Percentiles rank a stretch among this genome's conserved stretches.
Conservation (phyloP, 352 stramenopile genomes). For the Globisporangium uncinulatum region DNA sequence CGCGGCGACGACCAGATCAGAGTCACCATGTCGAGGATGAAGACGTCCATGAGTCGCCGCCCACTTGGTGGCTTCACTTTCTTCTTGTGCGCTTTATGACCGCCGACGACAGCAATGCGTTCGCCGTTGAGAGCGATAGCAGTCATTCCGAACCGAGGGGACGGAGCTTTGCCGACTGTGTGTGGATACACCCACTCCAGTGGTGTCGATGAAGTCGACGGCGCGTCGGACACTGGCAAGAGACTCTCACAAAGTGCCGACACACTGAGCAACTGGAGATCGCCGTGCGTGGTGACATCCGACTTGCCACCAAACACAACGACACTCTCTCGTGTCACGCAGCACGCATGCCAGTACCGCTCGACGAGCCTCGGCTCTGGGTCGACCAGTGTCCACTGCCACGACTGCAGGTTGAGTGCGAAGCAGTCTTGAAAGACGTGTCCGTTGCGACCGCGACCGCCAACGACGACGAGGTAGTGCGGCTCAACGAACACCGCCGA, state of each 20-base stretch:
- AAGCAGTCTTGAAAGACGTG: conserved; percentile 45
- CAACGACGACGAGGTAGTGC: conserved; percentile 41
- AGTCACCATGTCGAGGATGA: conserved; percentile 41
- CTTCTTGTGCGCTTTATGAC: conserved; percentile 14
- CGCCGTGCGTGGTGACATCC: conserved; percentile 37
- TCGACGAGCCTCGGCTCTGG: conserved; percentile 20
- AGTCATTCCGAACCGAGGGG: conserved; percentile 40
- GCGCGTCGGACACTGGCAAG: background rate
- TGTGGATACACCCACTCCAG: conserved; percentile 31
- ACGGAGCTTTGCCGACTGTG: conserved; percentile 47
- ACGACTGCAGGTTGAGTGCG: conserved; percentile 35
- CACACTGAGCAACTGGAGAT: conserved; percentile 34
- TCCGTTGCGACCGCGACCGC: conserved; percentile 46
- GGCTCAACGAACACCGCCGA: conserved; percentile 45
- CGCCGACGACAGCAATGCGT: conserved; percentile 35
- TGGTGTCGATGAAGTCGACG: background rate
- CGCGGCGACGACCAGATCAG: conserved; percentile 46
- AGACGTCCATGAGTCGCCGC: conserved; percentile 28
- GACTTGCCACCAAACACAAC: conserved; percentile 68
- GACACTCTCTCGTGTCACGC: conserved; percentile 27
- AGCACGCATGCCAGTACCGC: conserved; percentile 42
- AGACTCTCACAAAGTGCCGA: background rate
- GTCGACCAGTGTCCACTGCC: conserved; percentile 44
- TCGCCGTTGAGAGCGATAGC: conserved; percentile 33
- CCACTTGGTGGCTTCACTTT: conserved; percentile 6